Evolutionary conservation across 306 rosid species (phyloP), one percentile per base, ranked within the genome.

Genomic region (Cercis canadensis): DNA sequence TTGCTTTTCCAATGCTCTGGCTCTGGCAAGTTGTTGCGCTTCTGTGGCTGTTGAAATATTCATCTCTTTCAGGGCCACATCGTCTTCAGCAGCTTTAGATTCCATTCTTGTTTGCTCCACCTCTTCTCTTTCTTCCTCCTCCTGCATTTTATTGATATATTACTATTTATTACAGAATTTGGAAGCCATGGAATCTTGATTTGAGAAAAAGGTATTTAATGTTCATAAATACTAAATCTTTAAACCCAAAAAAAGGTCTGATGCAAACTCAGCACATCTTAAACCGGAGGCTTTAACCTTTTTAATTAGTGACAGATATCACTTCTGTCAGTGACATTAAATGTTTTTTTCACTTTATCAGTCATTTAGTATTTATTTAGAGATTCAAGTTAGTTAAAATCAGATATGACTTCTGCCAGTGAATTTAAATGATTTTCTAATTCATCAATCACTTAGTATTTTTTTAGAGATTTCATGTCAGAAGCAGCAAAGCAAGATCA

Each of bases 51-150:
- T 86, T 65, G 98, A 90, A 79, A 73, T 69, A 64, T 55, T 83
- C 88, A 83, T 94, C 85, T 94, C 98, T 57, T 87, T 85, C 79
- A 89, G 61, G 21, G 97, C 91, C 84, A 81, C 78, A 73, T 90
- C 96, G 31, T 81, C 92, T 66, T 78, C 74, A 74, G 72, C 65
- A 74, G 81, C 82, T 32, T 76, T 80, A 47, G 57, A 63, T 75
- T 87, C 97, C 74, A 56, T 61, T 71, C 83, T 89, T 63, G 92
- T 87, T 76, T 81, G 85, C 84, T 84, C 96, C 75, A 69, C 94
- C 49, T 78, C 90, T 68, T 85, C 86, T 73, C 62, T 86, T 85
- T 86, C 90, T 72, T 92, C 91, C 83, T 94, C 99, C 87, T 86
- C 90, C 98, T 92, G 59, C 44, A 82, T 43, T 65, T 65, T n/a